Evolutionary conservation across 257 asterid species (phyloP).

Genomic region (Fraxinus pennsylvanica): DNA sequence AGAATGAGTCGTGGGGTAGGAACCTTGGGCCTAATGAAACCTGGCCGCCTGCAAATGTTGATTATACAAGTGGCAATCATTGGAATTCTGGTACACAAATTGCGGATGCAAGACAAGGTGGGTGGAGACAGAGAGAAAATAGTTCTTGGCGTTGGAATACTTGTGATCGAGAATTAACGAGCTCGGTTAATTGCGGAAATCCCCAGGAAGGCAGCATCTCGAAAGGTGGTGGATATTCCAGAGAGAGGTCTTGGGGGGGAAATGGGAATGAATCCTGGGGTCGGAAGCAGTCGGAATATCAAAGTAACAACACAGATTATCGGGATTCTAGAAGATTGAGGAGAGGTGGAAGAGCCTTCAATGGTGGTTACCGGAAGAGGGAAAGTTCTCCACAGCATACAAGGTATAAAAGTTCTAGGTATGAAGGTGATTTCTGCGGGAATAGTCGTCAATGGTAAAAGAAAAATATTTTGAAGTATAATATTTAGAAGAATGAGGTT

Average conservation of each 20-base stretch:
- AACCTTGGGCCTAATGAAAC: constrained; percentile 30
- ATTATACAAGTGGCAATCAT: constrained; percentile 18
- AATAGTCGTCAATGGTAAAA: constrained; percentile 35
- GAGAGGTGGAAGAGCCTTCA: constrained; percentile 38
- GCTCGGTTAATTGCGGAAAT: constrained; percentile 30
- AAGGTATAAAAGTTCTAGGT: constrained; percentile 59
- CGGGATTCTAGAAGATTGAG: constrained; percentile 36
- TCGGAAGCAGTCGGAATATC: constrained; percentile 28
- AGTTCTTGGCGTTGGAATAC: constrained; percentile 38
- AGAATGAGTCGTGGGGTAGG: constrained; percentile 49
- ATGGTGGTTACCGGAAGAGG: constrained; percentile 67
- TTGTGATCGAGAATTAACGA: constrained; percentile 31
- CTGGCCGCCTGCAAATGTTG: constrained; percentile 21
- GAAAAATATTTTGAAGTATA: constrained; percentile 21
- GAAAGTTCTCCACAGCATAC: constrained; percentile 62
- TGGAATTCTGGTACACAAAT: constrained; percentile 33
- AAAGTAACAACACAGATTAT: constrained; percentile 29
- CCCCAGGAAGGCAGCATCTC: constrained; percentile 29
- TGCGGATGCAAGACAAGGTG: constrained; percentile 35
- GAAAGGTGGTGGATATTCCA: constrained; percentile 17
- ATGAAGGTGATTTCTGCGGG: constrained; percentile 45
- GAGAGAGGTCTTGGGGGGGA: constrained; percentile 40
- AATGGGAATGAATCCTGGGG: constrained; percentile 33
- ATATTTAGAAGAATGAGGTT: constrained; percentile 21
- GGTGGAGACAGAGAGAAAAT: constrained; percentile 40